These are phyloP conservation scores for Huntiella decipiens DNA, from an alignment of 2,329 filamentous ascomycete genomes.

Conservation along the genomic window DNA sequence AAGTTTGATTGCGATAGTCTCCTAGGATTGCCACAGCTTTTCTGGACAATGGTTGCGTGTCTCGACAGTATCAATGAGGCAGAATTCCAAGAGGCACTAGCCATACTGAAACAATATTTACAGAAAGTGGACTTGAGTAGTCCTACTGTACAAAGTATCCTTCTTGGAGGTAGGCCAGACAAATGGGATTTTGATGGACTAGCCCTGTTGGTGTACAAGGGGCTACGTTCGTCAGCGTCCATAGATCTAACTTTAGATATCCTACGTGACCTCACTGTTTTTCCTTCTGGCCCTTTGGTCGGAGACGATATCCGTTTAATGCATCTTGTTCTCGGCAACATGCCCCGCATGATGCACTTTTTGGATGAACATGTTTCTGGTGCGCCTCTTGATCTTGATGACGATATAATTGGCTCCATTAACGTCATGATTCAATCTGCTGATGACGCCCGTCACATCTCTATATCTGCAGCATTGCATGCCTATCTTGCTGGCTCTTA, in stretches of 20 bases:
- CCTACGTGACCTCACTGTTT: conserved; percentile 56
- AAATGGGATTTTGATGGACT: conserved; percentile 92
- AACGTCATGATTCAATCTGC: conserved; percentile 53
- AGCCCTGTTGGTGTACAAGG: conserved; percentile 75
- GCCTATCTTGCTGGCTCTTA: conserved; percentile 51
- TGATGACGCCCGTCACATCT: conserved; percentile 47
- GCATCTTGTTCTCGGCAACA: conserved; percentile 76
- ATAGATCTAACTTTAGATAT: conserved; percentile 59
- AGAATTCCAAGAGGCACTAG: conserved; percentile 78
- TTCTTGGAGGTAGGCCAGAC: conserved; percentile 61
- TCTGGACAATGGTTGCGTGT: conserved; percentile 95
- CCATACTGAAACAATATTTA: conserved; percentile 77
- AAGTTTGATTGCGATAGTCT: conserved; percentile 66
- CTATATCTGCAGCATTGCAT: conserved; percentile 49
- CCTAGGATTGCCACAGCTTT: conserved; percentile 79
- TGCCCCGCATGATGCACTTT: conserved; percentile 65
- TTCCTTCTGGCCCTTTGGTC: conserved; percentile 64
- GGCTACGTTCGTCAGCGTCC: conserved; percentile 68
- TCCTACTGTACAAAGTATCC: conserved; percentile 40
- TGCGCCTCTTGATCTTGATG: not conserved
- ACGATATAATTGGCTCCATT: conserved; percentile 38
- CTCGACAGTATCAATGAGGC: conserved; percentile 91
- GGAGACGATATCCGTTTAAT: conserved; percentile 69
- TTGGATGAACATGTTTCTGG: conserved; percentile 42
- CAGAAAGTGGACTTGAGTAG: conserved; percentile 67